Evolutionary conservation across 192 early-diverging fungal genomes (phyloP), one percentile per base, ranked within the genome.

Genomic region (Coemansia sp.): DNA sequence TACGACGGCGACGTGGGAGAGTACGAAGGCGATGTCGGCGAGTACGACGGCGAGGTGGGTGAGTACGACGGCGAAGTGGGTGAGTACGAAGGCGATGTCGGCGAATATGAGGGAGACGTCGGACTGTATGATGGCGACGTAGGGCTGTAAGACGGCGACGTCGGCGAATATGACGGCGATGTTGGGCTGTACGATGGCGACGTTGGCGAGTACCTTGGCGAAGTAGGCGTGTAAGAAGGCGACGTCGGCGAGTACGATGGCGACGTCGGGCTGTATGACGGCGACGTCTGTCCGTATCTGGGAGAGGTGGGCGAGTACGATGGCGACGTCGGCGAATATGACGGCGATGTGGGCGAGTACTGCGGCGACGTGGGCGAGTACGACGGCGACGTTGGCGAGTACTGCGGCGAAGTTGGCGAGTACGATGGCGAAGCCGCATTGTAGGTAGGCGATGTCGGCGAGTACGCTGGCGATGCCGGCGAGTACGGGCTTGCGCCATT

Each of bases 391-490:
- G 89, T 89, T 12, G 88, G 88, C 24, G 87, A 89, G 69, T 92
- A 93, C 60, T 78, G 72, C 35, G 86, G 86, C 26, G 75, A 80
- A 1, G 78, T 81, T 4, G 92, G 95, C 20, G 85, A 87, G 73
- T 96, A 95, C 20, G 80, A 84, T 24, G 92, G 92, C 20, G 78
- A 84, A 59, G 92, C 84, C 73, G 86, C 84, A 46, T 84, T 89
- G 75, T 96, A 95, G 4, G 79, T 85, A 0, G 92, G 92, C 38
- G 82, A 86, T 24, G 90, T 93, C 4, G 94, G 92, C 53, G 87
- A 86, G 75, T 90, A 90, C 10, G 78, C 75, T 51, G 87, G 87
- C 23, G 78, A 83, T 30, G 86, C 78, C 5, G 84, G 82, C 53
- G 86, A 85, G 64, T 84, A 86, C 21, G 81, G 85, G 67, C 84